These are phyloP conservation scores for Stephanodiscus triporus DNA, from an alignment of 108 stramenopile species.

Conservation along the genomic window DNA sequence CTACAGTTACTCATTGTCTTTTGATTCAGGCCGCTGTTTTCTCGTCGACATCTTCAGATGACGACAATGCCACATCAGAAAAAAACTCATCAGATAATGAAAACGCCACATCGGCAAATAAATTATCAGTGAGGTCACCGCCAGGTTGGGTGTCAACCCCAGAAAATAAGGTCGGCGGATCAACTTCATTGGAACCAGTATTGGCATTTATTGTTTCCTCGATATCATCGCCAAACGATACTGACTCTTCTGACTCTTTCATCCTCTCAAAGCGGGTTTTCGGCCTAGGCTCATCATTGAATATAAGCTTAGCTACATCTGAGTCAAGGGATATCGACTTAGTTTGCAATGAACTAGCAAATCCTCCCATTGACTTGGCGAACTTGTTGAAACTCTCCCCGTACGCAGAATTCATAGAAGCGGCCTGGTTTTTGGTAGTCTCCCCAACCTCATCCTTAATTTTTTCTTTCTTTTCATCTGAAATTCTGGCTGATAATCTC, in stretches of 20 bases:
- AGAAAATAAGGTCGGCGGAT: not conserved
- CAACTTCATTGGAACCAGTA: not conserved
- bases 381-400: constrained; percentile 12
- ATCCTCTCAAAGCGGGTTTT: constrained; percentile 4
- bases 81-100: not conserved
- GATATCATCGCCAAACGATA: constrained; percentile 4
- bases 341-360: constrained; percentile 14
- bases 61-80: constrained; percentile 4
- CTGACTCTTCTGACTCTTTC: constrained; percentile 3
- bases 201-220: not conserved
- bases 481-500: constrained; percentile 3
- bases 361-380: constrained; percentile 19
- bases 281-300: constrained; percentile 3
- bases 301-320: not conserved
- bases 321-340: not conserved
- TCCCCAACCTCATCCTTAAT: not conserved
- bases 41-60: constrained; percentile 1
- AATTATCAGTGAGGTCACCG: constrained; percentile 17
- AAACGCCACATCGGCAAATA: constrained; percentile 17
- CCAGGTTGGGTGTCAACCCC: constrained; percentile 11
- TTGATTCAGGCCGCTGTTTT: not conserved
- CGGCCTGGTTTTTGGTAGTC: not conserved
- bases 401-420: not conserved
- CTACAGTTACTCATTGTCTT: not conserved
- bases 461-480: not conserved